Conservation (phyloP, 345 rosid species). For the Camelina hispida region DNA sequence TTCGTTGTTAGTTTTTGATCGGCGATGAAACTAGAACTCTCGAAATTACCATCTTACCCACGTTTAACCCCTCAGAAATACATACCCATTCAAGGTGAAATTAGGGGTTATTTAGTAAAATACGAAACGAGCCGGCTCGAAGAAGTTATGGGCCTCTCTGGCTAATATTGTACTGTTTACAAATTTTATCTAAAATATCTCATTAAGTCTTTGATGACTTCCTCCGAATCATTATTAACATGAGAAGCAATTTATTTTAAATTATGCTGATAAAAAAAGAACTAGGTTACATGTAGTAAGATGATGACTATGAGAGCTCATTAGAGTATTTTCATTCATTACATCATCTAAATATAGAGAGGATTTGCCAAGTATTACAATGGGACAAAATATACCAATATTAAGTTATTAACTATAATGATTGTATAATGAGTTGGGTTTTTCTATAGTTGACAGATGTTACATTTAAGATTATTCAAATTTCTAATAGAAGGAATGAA, state of each 20-base stretch:
- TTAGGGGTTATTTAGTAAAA: constrained; percentile 36
- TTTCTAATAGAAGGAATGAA: neutral
- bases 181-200: neutral
- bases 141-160: constrained; percentile 36
- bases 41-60: constrained; percentile 57
- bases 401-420: neutral
- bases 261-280: neutral
- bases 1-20: constrained; percentile 71
- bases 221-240: neutral
- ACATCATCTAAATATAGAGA: neutral
- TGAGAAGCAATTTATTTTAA: neutral
- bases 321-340: neutral
- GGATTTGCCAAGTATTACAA: neutral
- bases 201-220: constrained; percentile 1
- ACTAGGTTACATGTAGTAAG: neutral
- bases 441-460: neutral
- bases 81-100: neutral
- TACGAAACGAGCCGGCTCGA: constrained; percentile 33
- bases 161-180: constrained; percentile 33
- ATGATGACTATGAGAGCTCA: neutral
- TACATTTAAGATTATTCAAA: neutral
- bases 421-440: neutral
- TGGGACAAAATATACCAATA: neutral
- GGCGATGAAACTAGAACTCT: constrained; percentile 59
- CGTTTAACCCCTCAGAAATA: neutral